Evolutionary conservation across 2,329 filamentous ascomycete species (phyloP).

Genomic region (Alternaria angustiovoidea): DNA sequence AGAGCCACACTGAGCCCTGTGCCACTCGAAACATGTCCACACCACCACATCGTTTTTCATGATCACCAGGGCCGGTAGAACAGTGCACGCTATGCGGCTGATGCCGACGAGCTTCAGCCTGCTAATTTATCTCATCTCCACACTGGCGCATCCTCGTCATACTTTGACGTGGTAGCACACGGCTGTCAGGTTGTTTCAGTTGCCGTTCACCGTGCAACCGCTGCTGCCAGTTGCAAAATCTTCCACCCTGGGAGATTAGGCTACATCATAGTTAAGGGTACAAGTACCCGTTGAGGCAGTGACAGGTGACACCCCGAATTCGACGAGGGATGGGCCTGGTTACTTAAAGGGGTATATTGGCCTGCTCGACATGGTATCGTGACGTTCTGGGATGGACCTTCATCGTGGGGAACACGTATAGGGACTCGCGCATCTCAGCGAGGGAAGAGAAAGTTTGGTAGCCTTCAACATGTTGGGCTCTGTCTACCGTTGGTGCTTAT

Average conservation of each 20-base stretch:
- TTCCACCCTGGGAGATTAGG: not conserved
- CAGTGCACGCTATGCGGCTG: conserved; percentile 6
- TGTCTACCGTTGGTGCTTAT: not conserved
- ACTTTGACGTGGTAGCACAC: not conserved
- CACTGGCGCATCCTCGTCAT: conserved; percentile 4
- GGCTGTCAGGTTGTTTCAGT: not conserved
- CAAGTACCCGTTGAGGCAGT: conserved; percentile 16
- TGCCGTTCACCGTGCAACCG: not conserved
- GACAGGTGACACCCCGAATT: conserved; percentile 31
- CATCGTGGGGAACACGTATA: not conserved
- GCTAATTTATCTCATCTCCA: conserved; percentile 1
- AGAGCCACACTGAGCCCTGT: conserved; percentile 8
- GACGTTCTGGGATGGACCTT: not conserved
- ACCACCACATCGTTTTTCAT: conserved; percentile 3
- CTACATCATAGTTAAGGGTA: conserved; percentile 1
- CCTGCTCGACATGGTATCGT: conserved; percentile 1
- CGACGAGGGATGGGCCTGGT: conserved; percentile 21
- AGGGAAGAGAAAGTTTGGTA: not conserved
- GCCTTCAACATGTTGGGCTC: not conserved
- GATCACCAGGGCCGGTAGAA: not conserved
- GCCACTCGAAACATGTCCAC: conserved; percentile 9
- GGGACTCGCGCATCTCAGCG: not conserved
- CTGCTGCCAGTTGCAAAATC: not conserved
- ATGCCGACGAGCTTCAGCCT: not conserved
- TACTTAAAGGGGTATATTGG: conserved; percentile 32